phyloP scores from a whole-genome alignment of 768 basidiomycete genomes.

The Pleurotus sapidus region DNA sequence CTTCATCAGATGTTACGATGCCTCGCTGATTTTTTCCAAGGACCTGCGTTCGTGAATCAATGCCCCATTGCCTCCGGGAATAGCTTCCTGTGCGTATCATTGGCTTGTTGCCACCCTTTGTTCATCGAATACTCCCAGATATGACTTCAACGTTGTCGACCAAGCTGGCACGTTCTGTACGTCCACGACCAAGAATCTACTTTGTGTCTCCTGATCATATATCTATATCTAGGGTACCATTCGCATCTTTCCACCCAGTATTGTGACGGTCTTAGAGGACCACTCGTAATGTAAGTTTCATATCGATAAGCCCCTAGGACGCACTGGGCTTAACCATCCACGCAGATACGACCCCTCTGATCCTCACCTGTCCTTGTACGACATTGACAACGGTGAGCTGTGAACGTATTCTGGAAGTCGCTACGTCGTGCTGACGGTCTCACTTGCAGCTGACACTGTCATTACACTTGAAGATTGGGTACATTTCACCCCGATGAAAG shows the following conservation, averaged over 20 bases:
- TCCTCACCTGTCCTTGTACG: conserved; percentile 24
- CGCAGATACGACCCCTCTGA: conserved; percentile 24
- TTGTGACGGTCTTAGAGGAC: conserved; percentile 30
- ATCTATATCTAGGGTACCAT: conserved; percentile 23
- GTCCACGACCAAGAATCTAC: not conserved
- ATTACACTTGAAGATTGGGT: conserved; percentile 38
- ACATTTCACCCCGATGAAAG: not conserved
- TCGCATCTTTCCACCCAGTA: conserved; percentile 36
- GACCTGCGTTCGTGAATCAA: conserved; percentile 31
- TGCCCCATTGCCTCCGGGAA: conserved; percentile 42
- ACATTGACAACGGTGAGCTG: conserved; percentile 12
- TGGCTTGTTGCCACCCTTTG: not conserved
- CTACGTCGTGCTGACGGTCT: not conserved
- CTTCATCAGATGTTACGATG: not conserved
- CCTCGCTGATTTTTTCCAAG: not conserved
- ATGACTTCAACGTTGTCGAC: conserved; percentile 30
- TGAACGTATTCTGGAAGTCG: not conserved
- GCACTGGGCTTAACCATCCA: not conserved
- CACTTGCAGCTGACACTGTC: conserved; percentile 34
- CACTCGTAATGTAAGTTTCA: not conserved
- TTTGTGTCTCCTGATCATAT: not conserved
- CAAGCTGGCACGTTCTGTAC: conserved; percentile 29
- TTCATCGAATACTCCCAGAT: conserved; percentile 12
- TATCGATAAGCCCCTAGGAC: no score
- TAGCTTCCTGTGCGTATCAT: conserved; percentile 27